Evolutionary conservation across 345 rosid species (phyloP), one percentile per base, ranked within the genome.

Genomic region (Lumnitzera racemosa): DNA sequence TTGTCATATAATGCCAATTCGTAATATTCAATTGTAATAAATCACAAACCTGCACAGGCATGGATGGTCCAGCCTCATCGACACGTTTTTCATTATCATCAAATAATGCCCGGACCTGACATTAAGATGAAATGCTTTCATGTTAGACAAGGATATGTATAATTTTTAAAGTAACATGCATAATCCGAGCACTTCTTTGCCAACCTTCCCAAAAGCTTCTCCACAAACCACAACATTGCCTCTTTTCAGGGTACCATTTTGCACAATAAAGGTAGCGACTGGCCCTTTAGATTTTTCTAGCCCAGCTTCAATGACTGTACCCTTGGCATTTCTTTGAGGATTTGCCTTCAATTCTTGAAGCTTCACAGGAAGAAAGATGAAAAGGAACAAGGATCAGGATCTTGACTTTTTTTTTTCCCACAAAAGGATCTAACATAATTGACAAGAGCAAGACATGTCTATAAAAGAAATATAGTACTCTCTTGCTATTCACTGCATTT

Each of bases 301-400:
- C 67, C 96, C 89, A 56, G 97, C 97, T 73, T 94, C 99, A 59
- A 94, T 87, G 50, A 90, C 95, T 24, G 87, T 84, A 12, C 99
- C 99, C 79, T 84, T 94, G 13, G 99, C 99, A 67, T 83, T 84
- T 78, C 99, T 83, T 58, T 86, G 80, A 52, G 99, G 99, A 81
- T 90, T 94, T 54, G 99, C 99, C 81, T 87, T 89, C 82, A 94
- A 76, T 63, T 94, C 99, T 86, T 89, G 96, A 68, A 94, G 76
- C 99, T 94, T 46, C 41, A 62, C 13, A 24, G 81, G 73, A 76
- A 76, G 60, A 77, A 72, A 63, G 67, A 66, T 5, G 61, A 36
- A 67, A 17, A 27, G 63, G 47, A 74, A 73, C 74, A 80, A 65
- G 67, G 56, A 13, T 50, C 58, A 65, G 10, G 43, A 13, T 52